Conservation (phyloP, 2,329 filamentous ascomycete genomes). For the Aureobasidium melanogenum region DNA sequence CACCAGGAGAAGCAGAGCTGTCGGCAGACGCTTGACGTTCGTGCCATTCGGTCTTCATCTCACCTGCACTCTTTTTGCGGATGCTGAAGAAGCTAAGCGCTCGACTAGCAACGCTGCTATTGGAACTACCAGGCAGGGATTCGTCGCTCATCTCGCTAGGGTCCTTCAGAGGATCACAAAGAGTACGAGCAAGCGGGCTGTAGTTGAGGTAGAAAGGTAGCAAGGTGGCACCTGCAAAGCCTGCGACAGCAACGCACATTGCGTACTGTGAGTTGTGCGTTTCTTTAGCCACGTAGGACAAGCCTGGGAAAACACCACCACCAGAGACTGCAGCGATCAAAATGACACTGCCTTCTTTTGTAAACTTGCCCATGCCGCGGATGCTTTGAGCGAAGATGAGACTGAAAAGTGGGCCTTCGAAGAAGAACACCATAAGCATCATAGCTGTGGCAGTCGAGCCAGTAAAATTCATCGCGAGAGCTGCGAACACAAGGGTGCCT, state of each 20-base stretch:
- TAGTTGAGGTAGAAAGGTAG: constrained; percentile 48
- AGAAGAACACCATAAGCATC: constrained; percentile 47
- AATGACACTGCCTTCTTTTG: constrained; percentile 46
- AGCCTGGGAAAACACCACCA: constrained; percentile 47
- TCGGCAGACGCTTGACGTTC: constrained; percentile 9
- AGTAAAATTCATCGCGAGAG: constrained; percentile 42
- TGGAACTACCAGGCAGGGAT: constrained; percentile 17
- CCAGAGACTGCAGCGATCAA: constrained; percentile 47
- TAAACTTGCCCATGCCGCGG: constrained; percentile 49
- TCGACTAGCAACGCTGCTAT: constrained; percentile 22
- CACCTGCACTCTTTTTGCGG: constrained; percentile 17
- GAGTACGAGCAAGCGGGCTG: constrained; percentile 36
- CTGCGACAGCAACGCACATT: constrained; percentile 45
- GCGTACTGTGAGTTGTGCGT: constrained; percentile 36
- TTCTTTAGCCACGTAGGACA: constrained; percentile 40
- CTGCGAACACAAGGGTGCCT: constrained; percentile 44
- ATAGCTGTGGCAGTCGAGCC: constrained; percentile 38
- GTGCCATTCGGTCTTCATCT: constrained; percentile 12
- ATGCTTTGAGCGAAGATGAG: constrained; percentile 51
- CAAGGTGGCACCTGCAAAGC: constrained; percentile 42
- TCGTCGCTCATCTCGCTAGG: not conserved
- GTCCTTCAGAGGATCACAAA: constrained; percentile 33
- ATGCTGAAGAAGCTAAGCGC: constrained; percentile 25
- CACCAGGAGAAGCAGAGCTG: not conserved
- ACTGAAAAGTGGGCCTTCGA: constrained; percentile 52